These are phyloP conservation scores for Castanea mollissima DNA, from an alignment of 306 rosid species.

Conservation along the genomic window DNA sequence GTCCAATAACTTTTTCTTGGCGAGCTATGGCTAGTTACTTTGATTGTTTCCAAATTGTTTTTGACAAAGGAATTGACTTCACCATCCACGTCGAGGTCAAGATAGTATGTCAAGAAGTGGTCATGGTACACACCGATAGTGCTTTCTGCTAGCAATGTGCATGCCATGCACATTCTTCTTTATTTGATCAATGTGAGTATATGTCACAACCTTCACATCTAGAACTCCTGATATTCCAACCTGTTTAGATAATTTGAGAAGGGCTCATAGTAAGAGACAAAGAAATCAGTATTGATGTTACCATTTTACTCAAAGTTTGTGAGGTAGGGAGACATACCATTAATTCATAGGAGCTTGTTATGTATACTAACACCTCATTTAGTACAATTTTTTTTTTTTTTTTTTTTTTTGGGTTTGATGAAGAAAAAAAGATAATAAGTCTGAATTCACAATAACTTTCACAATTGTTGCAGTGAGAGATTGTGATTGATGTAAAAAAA, in stretches of 20 bases:
- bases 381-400: too few relatives aligned
- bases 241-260: neutral
- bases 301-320: too few relatives aligned
- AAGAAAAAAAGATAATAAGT: neutral
- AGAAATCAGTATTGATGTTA: too few relatives aligned
- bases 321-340: too few relatives aligned
- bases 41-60: slow-evolving; percentile 33
- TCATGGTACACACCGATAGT: slow-evolving; percentile 60
- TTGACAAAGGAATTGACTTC: slow-evolving; percentile 51
- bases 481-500: too few relatives aligned
- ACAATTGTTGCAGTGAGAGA: too few relatives aligned
- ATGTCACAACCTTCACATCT: slow-evolving; percentile 30
- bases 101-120: slow-evolving; percentile 53
- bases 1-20: slow-evolving; percentile 66
- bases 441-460: too few relatives aligned
- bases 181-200: slow-evolving; percentile 35
- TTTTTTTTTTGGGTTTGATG: neutral
- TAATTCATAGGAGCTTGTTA: too few relatives aligned
- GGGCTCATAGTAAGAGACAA: too few relatives aligned
- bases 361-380: too few relatives aligned
- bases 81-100: slow-evolving; percentile 64
- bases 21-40: slow-evolving; percentile 25
- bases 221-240: slow-evolving; percentile 52
- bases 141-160: slow-evolving; percentile 38
- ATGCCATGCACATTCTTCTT: slow-evolving; percentile 46